Base-by-base conservation (phyloP, 805 yeast species). In the Nakazawaea siamensis region DNA sequence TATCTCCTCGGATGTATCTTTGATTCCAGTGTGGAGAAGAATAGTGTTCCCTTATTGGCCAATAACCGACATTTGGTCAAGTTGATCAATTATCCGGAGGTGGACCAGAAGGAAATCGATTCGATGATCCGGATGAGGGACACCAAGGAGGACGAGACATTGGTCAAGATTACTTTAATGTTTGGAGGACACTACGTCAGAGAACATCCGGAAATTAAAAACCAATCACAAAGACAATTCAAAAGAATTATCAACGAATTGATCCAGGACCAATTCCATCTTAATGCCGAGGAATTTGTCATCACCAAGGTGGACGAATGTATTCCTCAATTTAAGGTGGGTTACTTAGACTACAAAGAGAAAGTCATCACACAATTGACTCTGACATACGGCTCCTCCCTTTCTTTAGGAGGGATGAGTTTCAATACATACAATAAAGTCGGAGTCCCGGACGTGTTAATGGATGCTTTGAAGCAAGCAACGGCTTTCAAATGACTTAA, bases 381-480 rank as follows among this genome's bases (percentile, higher is more conserved):
- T 3, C 39, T 51, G 1, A 55, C 57, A 12, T 71, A 62, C 45
- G 43, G 52, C 1, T 60, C 66, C 24, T 58, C 58, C 27, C 48
- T 79, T 11, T 68, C 75, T 0, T 48, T 82, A 2, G 87, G 92
- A 14, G 97, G 97, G 0, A 85, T 83, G 76, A 66, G 76, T 2
- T 75, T 82, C 44, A 82, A 86, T 7, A 5, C 25, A 9, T 16
- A 16, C 13, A 73, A 69, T 29, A 90, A 94, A 1, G 76, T 85
- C 7, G 96, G 96, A 1, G 88, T 88, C 2, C 95, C 95, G 1
- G 96, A 88, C 56, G 80, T 88, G 43, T 79, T 85, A 1, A 54
- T 72, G 21, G 75, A 77, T 48, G 71, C 80, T 3, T 65, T 81
- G 35, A 68, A 66, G 32, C 72, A 66, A 38, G 92, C 88, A 4